A percentile compares a stretch with the other conserved stretches of the same genome.
phyloP scores from a whole-genome alignment of 768 basidiomycete species.

The Holtermannia corniformis region DNA sequence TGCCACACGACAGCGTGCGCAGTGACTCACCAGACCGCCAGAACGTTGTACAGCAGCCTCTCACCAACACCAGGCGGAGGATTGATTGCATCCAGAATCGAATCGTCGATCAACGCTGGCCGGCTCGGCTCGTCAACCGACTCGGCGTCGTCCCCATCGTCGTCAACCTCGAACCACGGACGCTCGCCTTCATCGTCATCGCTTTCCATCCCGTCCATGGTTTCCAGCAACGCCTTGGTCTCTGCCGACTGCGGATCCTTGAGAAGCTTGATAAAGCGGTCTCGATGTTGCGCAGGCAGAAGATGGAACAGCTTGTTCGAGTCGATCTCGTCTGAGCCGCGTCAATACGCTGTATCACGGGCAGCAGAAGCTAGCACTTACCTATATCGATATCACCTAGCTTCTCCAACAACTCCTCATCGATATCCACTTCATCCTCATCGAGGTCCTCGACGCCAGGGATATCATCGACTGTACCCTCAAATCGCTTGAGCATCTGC shows the following conservation, averaged over 20 bases:
- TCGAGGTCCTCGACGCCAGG: conserved; percentile 21
- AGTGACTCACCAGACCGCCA: conserved; percentile 28
- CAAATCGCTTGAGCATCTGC: conserved; percentile 32
- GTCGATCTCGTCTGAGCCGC: conserved; percentile 20
- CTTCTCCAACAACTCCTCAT: conserved; percentile 18
- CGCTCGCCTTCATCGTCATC: conserved; percentile 5
- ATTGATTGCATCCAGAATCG: conserved; percentile 5
- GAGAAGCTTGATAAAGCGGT: conserved; percentile 23
- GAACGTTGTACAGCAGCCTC: conserved; percentile 28
- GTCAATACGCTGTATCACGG: not conserved
- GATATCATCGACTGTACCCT: conserved; percentile 21
- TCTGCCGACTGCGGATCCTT: conserved; percentile 24
- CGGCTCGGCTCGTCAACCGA: too few relatives aligned
- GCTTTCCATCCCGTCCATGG: conserved; percentile 1
- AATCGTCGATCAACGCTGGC: conserved; percentile 10
- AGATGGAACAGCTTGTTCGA: conserved; percentile 31
- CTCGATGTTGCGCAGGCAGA: conserved; percentile 25
- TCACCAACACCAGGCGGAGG: conserved; percentile 21
- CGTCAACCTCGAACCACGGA: not conserved
- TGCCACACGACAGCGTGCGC: not conserved
- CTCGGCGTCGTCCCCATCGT: not conserved
- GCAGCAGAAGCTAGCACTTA: conserved; percentile 7
- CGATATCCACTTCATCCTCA: conserved; percentile 26
- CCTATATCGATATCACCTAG: conserved; percentile 26
- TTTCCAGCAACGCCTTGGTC: conserved; percentile 17